phyloP scores from a whole-genome alignment of 1,139 yeast genomes.

The Hanseniaspora sp. region DNA sequence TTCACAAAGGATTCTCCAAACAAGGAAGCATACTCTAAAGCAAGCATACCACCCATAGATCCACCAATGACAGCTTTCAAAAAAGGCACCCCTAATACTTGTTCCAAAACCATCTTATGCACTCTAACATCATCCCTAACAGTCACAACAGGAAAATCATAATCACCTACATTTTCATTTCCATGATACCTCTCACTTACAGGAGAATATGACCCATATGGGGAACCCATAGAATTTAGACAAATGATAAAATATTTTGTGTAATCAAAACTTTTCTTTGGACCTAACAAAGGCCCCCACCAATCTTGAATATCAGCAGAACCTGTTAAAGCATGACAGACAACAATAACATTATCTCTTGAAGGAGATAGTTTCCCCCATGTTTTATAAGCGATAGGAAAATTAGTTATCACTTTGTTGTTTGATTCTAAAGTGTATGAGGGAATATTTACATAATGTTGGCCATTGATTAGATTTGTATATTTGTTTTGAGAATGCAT shows the following conservation, averaged over 20 bases:
- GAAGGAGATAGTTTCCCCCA: slow-evolving; percentile 74
- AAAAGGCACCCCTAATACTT: slow-evolving; percentile 43
- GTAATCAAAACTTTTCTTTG: slow-evolving; percentile 71
- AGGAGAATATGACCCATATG: slow-evolving; percentile 93
- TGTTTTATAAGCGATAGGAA: slow-evolving; percentile 90
- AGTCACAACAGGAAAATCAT: slow-evolving; percentile 86
- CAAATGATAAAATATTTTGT: slow-evolving; percentile 75
- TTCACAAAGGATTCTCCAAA: slow-evolving; percentile 62
- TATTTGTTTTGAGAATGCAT: slow-evolving; percentile 44
- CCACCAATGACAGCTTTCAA: slow-evolving; percentile 83
- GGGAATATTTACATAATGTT: slow-evolving; percentile 72
- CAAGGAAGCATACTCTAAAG: slow-evolving; percentile 68
- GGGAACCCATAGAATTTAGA: slow-evolving; percentile 84
- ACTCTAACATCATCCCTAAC: slow-evolving; percentile 80
- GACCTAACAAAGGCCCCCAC: slow-evolving; percentile 95
- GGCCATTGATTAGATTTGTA: slow-evolving; percentile 63
- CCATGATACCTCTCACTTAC: slow-evolving; percentile 31
- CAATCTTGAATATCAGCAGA: slow-evolving; percentile 91
- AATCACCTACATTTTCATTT: slow-evolving; percentile 63
- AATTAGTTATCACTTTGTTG: slow-evolving; percentile 46
- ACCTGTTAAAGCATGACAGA: slow-evolving; percentile 93
- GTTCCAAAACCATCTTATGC: slow-evolving; percentile 53
- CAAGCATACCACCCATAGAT: slow-evolving; percentile 99
- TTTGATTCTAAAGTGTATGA: slow-evolving; percentile 71
- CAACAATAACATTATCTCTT: slow-evolving; percentile 66